phyloP scores from a whole-genome alignment of 1,284 basidiomycete species.

The Cryptococcus jaspeensis region DNA sequence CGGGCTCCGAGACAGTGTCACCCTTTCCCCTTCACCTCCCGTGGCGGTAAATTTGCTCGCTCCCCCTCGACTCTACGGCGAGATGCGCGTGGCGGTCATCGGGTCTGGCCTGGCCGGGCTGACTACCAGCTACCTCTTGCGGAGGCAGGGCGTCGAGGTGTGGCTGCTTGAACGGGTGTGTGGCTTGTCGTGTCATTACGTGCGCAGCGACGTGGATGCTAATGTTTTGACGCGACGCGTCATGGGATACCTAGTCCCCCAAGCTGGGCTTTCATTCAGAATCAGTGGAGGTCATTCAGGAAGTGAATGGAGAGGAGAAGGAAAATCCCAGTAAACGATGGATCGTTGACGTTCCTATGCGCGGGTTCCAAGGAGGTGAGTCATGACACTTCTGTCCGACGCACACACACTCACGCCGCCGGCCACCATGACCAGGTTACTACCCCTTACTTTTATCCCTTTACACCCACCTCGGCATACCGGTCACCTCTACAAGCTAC shows the following conservation, averaged over 20 bases:
- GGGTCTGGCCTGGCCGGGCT: constrained; percentile 71
- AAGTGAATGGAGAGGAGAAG: constrained; percentile 54
- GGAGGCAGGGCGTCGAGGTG: constrained; percentile 57
- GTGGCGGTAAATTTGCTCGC: neutral
- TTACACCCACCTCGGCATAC: constrained; percentile 58
- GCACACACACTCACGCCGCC: neutral
- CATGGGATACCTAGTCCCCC: constrained; percentile 19
- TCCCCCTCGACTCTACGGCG: neutral
- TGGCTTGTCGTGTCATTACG: neutral
- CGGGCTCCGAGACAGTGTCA: too few species aligned
- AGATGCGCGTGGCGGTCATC: constrained; percentile 59
- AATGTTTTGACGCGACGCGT: neutral
- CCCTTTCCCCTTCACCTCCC: too few species aligned
- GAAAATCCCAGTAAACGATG: constrained; percentile 51
- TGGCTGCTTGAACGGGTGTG: constrained; percentile 71
- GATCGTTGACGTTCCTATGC: constrained; percentile 70
- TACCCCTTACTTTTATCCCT: constrained; percentile 66
- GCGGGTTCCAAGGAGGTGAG: constrained; percentile 70
- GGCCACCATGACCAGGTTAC: constrained; percentile 57
- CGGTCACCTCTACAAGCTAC: constrained; percentile 57
- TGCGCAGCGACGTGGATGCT: neutral
- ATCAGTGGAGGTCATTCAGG: constrained; percentile 26
- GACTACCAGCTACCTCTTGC: constrained; percentile 64
- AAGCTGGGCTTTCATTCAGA: constrained; percentile 43
- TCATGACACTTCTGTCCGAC: neutral